phyloP scores from a whole-genome alignment of 2,329 filamentous ascomycete genomes.

The Elsinoe ampelina region DNA sequence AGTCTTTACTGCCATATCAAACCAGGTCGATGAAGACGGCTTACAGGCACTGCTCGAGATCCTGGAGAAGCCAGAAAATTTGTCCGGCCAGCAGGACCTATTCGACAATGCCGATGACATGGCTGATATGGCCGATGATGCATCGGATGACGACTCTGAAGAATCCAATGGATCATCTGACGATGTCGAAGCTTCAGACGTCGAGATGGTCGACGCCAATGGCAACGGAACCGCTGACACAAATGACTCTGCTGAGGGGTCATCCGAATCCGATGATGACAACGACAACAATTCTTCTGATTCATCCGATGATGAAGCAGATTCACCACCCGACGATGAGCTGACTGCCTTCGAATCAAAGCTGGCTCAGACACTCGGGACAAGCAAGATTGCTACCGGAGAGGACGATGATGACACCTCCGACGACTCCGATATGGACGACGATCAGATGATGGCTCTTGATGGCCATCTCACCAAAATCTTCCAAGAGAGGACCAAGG shows the following conservation, averaged over 20 bases:
- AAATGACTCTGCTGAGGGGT: constrained; percentile 14
- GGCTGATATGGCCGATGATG: constrained; percentile 19
- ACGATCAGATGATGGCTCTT: constrained; percentile 87
- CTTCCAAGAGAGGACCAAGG: constrained; percentile 67
- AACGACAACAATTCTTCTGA: constrained; percentile 29
- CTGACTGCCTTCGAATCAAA: constrained; percentile 61
- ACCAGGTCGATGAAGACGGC: constrained; percentile 62
- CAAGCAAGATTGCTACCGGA: constrained; percentile 41
- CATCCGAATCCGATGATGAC: constrained; percentile 21
- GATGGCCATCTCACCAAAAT: constrained; percentile 77
- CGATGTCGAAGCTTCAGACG: constrained; percentile 28
- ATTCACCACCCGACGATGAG: constrained; percentile 39
- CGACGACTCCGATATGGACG: constrained; percentile 72
- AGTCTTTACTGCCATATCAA: constrained; percentile 75
- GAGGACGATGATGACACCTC: constrained; percentile 53
- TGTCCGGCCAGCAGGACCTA: constrained; percentile 74
- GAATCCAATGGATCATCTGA: constrained; percentile 31
- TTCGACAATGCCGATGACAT: constrained; percentile 55
- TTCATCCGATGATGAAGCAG: constrained; percentile 22
- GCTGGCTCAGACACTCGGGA: constrained; percentile 68
- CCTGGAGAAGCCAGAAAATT: constrained; percentile 67
- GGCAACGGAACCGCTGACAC: constrained; percentile 20
- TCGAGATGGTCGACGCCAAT: constrained; percentile 27
- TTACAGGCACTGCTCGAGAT: constrained; percentile 60
- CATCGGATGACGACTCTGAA: constrained; percentile 20